Evolutionary conservation across 78 protist species (phyloP).

Genomic region (Blattamonas nauphoetae): DNA sequence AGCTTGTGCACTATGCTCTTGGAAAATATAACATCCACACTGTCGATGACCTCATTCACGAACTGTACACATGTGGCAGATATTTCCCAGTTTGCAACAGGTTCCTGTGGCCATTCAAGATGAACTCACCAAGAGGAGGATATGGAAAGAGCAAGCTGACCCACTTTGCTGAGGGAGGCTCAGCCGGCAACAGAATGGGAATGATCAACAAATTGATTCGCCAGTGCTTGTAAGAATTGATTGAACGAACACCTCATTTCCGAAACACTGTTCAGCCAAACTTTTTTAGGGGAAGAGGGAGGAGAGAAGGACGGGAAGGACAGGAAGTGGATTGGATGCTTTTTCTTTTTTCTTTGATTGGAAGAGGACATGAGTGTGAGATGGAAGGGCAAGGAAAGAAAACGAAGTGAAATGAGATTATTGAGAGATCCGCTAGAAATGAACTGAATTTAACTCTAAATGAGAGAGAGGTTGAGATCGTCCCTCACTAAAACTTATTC

Average conservation of each 20-base stretch:
- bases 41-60: conserved; percentile 98
- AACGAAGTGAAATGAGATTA: no score
- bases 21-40: conserved; percentile 42
- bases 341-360: no score
- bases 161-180: conserved; percentile 97
- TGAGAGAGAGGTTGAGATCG: no score
- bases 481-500: no score
- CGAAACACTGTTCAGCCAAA: no score
- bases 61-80: conserved; percentile 91
- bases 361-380: no score
- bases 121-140: conserved; percentile 85
- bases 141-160: conserved; percentile 44
- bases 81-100: conserved; percentile 82
- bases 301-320: no score
- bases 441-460: no score
- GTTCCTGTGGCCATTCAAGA: conserved; percentile 98
- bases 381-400: no score
- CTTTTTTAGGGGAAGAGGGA: no score
- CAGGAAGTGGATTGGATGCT: no score
- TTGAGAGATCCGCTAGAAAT: no score
- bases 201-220: conserved; percentile 69
- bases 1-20: conserved; percentile 60
- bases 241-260: neutral
- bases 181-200: conserved; percentile 91
- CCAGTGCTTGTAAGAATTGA: conserved; percentile 4